These are phyloP conservation scores for Rhytidhysteron rufulum DNA, from an alignment of 2,329 filamentous ascomycete species.

Conservation along the genomic window DNA sequence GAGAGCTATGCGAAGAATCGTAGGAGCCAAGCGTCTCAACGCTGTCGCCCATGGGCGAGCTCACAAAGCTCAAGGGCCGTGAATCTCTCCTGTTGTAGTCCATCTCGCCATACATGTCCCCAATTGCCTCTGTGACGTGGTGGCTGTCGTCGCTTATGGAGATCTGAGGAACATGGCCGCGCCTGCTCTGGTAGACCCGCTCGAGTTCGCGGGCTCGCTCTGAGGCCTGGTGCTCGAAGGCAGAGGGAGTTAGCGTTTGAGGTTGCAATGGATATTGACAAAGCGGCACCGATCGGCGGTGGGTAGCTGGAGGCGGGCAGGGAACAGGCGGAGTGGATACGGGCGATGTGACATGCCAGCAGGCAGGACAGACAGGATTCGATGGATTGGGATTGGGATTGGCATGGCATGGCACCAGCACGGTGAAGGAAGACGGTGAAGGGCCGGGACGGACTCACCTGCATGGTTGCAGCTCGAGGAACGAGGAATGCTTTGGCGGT, in stretches of 20 bases:
- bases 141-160: constrained; percentile 85
- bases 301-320: neutral
- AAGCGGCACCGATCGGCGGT: neutral
- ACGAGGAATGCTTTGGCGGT: constrained; percentile 15
- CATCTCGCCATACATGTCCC: constrained; percentile 80
- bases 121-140: constrained; percentile 92
- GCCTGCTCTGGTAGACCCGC: constrained; percentile 48
- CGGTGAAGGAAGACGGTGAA: neutral
- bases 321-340: neutral
- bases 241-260: constrained; percentile 3
- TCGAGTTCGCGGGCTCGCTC: constrained; percentile 45
- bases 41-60: constrained; percentile 51
- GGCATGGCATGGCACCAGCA: neutral
- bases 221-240: constrained; percentile 25
- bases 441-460: constrained; percentile 12
- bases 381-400: neutral
- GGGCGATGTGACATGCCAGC: too few relatives aligned
- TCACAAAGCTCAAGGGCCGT: constrained; percentile 73
- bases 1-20: constrained; percentile 30
- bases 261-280: constrained; percentile 3
- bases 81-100: constrained; percentile 55
- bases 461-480: constrained; percentile 18
- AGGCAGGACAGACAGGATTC: too few relatives aligned
- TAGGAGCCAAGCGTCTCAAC: constrained; percentile 33
- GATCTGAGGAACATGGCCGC: constrained; percentile 58